Percentiles rank a stretch among this genome's conserved stretches.
Evolutionary conservation across 805 yeast genomes (phyloP).

Genomic region (Metschnikowia cubensis): DNA sequence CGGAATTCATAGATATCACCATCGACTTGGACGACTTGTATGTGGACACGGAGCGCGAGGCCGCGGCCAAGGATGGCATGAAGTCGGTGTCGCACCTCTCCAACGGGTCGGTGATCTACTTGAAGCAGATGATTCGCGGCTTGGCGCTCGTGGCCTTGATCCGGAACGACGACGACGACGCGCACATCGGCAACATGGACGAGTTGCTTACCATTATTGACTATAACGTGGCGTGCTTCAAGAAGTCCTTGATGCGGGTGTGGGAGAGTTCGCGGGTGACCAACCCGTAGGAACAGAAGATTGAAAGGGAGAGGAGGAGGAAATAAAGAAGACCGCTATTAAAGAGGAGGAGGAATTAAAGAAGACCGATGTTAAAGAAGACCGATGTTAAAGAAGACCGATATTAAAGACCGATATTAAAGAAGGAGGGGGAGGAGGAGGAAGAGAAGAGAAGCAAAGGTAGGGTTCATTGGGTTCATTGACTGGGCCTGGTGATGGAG

Average conservation of each 20-base stretch:
- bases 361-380: too few species aligned
- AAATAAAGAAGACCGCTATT: too few species aligned
- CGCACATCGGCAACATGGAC: slow-evolving; percentile 22
- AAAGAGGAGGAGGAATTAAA: too few species aligned
- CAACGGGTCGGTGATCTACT: slow-evolving; percentile 78
- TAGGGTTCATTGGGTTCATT: too few species aligned
- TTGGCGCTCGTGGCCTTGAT: slow-evolving; percentile 85
- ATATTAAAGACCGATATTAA: too few species aligned
- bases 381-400: too few species aligned
- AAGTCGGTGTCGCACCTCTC: slow-evolving; percentile 72
- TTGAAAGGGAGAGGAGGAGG: too few species aligned
- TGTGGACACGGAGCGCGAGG: slow-evolving; percentile 21
- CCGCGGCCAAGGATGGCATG: slow-evolving; percentile 32
- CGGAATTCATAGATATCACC: slow-evolving; percentile 93
- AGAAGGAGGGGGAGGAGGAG: too few species aligned
- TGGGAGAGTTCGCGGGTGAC: slow-evolving; percentile 45
- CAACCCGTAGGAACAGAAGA: not conserved
- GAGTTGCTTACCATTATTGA: slow-evolving; percentile 67
- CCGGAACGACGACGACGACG: slow-evolving; percentile 51
- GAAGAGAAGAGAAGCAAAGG: too few species aligned
- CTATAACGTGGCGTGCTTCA: slow-evolving; percentile 80
- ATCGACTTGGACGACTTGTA: slow-evolving; percentile 80
- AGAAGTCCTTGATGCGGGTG: slow-evolving; percentile 70
- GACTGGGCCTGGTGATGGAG: too few species aligned
- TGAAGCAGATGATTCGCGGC: slow-evolving; percentile 91